Evolutionary conservation across 2,329 filamentous ascomycete species (phyloP), one percentile per base, ranked within the genome.

Genomic region (Alternaria infectoria): DNA sequence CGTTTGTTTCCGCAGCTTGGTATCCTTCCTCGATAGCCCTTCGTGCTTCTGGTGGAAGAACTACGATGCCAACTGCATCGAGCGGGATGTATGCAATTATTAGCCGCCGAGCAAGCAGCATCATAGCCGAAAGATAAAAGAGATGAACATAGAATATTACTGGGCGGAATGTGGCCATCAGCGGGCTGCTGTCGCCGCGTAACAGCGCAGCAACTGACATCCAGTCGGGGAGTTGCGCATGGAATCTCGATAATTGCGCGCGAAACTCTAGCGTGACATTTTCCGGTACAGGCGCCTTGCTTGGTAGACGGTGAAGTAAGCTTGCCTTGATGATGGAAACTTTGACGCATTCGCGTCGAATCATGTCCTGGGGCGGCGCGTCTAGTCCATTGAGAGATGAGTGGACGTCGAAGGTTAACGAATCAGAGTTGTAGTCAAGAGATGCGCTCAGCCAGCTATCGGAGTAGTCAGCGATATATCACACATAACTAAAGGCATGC

Each of bases 91-190:
- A 54, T n/a, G 60, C 56, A 13, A 59, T 65, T n/a, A 70, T 52
- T 4, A 69, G 45, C 6, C 61, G 62, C 6, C 70, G 64, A 28
- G 66, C 64, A 1, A 73, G 60, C 6, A 70, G 54, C 56, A 66
- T 65, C 66, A 69, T 69, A 11, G 69, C 66, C n/a, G 67, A 69
- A 15, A 71, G 59, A n/a, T 69, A 71, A 51, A 73, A 70, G 7
- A 70, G 57, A 49, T 73, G 70, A 12, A 69, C 58, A 19, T 71
- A 69, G 46, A 69, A 66, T 6, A 70, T 67, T 5, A 61, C 55
- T 6, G 59, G 55, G 3, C 66, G 62, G 6, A 61, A 55, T 2
- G 56, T 54, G 4, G 26, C 32, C 28, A 30, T 56, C 10, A 58
- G 32, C 13, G 32, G n/a, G 6, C 17, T 36, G 8, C 40, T 21